Evolutionary conservation across 371 early-diverging fungal genomes (phyloP), one percentile per base, ranked within the genome.

Genomic region (Actinomortierella ambigua): DNA sequence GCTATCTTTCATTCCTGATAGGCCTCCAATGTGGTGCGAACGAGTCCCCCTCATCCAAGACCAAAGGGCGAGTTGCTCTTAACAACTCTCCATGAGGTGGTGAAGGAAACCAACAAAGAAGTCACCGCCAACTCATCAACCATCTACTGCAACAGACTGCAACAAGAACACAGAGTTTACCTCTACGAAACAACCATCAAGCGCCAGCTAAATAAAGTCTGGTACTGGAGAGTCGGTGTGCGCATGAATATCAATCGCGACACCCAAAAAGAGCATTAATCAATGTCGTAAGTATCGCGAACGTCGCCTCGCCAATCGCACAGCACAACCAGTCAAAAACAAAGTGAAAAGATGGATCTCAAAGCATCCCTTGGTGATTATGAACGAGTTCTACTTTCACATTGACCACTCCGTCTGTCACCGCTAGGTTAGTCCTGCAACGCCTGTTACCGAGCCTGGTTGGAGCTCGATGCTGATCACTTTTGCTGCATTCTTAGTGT

Each of bases 361-460:
- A n/a, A 40, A n/a, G 13, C 1, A 24, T 15, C 50, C 55, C 0
- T 54, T 54, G 43, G 55, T 61, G 17, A 49, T 61, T 28, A 18
- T 61, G 4, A 55, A 61, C 20, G 55, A 61, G 23, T 54, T 55
- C 17, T 61, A 61, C 22, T 61, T 54, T 14, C 55, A 61, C 29
- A 29, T 61, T 3, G 51, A 57, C 48, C 63, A 63, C n/a, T n/a
- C n/a, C n/a, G n/a, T n/a, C n/a, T n/a, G n/a, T n/a, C 29, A 14
- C 23, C 4, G 20, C 4, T 49, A 26, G 50, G 50, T 49, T 2
- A 23, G 5, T 4, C 20, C 50, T 4, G 50, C 23, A 14, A 26
- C 6, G 23, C 14, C 23, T 22, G 28, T 51, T 6, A 17, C 22
- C n/a, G 50, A 50, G 17, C 17, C 23, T 3, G 50, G 50, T 6